A percentile compares a stretch with the other conserved stretches of the same genome.
phyloP scores from a whole-genome alignment of 345 rosid species.

The Limnanthes douglasii region DNA sequence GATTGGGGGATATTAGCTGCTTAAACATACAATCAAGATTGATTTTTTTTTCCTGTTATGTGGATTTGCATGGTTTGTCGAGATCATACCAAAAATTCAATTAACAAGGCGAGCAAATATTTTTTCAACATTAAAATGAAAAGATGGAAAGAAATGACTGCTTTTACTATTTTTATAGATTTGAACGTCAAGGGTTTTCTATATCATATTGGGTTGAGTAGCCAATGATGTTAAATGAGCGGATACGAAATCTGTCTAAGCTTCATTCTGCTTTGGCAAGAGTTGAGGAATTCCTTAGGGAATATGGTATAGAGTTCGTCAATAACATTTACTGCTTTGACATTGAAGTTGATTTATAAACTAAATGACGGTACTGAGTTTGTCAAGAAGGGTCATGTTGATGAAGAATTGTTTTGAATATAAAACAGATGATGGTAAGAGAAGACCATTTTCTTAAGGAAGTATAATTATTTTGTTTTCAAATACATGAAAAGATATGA shows the following conservation, averaged over 20 bases:
- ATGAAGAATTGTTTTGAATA: constrained; percentile 51
- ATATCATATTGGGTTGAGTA: too few species aligned
- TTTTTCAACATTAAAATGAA: constrained; percentile 14
- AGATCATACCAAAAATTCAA: constrained; percentile 8
- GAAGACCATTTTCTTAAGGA: neutral
- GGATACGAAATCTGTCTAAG: too few species aligned
- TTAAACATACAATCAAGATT: constrained; percentile 7
- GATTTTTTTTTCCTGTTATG: constrained; percentile 9
- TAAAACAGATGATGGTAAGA: constrained; percentile 72
- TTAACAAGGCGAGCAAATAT: constrained; percentile 17
- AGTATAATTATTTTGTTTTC: neutral
- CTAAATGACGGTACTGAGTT: constrained; percentile 69
- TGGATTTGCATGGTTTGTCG: constrained; percentile 13
- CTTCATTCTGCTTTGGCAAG: too few species aligned
- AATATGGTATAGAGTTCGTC: too few species aligned
- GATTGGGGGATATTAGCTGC: constrained; percentile 7
- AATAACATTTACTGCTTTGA: too few species aligned
- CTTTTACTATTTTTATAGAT: constrained; percentile 4
- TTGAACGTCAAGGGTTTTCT: too few species aligned
- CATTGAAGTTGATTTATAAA: constrained; percentile 84
- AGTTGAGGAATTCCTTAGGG: too few species aligned
- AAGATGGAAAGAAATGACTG: constrained; percentile 19
- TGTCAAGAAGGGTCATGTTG: constrained; percentile 58
- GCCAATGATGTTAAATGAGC: too few species aligned
- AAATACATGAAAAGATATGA: neutral